Conservation (phyloP, 495 filamentous ascomycete genomes). For the Delitschia confertaspora region DNA sequence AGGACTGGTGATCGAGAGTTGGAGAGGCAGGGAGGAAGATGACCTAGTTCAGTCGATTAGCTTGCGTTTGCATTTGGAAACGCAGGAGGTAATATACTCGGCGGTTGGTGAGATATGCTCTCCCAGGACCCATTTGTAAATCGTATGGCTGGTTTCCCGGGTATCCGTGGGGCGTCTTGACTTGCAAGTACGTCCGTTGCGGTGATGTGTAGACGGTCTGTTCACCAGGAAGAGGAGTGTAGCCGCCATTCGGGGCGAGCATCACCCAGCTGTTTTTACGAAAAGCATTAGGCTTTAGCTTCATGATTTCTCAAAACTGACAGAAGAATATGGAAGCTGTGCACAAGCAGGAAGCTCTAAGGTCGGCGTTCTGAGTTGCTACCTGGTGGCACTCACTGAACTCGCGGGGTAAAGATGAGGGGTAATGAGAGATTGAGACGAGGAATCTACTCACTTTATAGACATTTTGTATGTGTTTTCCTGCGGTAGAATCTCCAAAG, state of each 20-base stretch:
- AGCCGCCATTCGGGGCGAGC: constrained; percentile 54
- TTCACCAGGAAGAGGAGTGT: constrained; percentile 64
- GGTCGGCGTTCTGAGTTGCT: no score
- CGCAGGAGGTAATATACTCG: constrained; percentile 49
- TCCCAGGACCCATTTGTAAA: constrained; percentile 50
- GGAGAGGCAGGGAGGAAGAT: constrained; percentile 74
- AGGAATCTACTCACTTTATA: constrained; percentile 26
- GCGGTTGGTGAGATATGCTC: constrained; percentile 80
- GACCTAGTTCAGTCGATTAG: constrained; percentile 44
- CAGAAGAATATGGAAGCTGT: no score
- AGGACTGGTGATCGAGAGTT: constrained; percentile 67
- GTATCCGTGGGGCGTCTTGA: constrained; percentile 52
- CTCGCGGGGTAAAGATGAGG: constrained; percentile 14
- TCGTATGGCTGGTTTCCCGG: constrained; percentile 49
- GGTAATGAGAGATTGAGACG: background rate
- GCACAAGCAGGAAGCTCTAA: no score
- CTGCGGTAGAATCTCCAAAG: background rate
- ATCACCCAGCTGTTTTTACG: constrained; percentile 64
- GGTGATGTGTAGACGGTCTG: constrained; percentile 61
- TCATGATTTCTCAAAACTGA: constrained; percentile 6
- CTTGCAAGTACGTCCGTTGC: constrained; percentile 54
- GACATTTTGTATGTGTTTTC: constrained; percentile 20
- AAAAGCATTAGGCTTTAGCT: constrained; percentile 23
- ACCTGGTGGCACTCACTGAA: no score
- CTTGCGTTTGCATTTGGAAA: constrained; percentile 8